Conservation (phyloP, 345 rosid genomes). For the Zanthoxylum bungeanum region DNA sequence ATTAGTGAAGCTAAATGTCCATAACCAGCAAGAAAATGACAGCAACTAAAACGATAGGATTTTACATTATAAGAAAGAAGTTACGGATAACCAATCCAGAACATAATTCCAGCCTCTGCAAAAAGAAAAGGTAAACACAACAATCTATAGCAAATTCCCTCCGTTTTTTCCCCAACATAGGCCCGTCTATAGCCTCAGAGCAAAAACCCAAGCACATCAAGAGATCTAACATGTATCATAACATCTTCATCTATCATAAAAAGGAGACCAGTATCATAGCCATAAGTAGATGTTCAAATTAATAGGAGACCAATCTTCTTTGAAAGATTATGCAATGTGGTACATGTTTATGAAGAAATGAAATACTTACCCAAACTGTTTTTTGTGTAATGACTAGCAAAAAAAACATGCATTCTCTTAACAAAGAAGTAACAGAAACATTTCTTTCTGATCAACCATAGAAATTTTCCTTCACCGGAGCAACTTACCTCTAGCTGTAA, state of each 20-base stretch:
- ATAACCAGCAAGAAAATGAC: not conserved
- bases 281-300: not conserved
- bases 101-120: not conserved
- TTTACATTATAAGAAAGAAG: not conserved
- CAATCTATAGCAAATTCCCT: not conserved
- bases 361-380: not conserved
- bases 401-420: not conserved
- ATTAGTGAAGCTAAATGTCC: not conserved
- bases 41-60: not conserved
- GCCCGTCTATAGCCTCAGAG: not conserved
- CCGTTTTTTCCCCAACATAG: not conserved
- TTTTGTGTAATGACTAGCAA: not conserved
- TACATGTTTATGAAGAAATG: not conserved
- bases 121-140: not conserved
- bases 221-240: not conserved
- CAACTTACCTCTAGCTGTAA: conserved; percentile 73
- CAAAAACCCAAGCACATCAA: not conserved
- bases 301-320: not conserved
- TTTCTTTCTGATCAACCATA: not conserved
- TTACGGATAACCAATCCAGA: not conserved
- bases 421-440: not conserved
- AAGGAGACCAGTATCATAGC: not conserved
- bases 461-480: conserved; percentile 12
- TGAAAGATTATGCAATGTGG: conserved; percentile 2
- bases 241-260: not conserved